phyloP scores from a whole-genome alignment of 495 filamentous ascomycete species.

The Neurospora sp. region DNA sequence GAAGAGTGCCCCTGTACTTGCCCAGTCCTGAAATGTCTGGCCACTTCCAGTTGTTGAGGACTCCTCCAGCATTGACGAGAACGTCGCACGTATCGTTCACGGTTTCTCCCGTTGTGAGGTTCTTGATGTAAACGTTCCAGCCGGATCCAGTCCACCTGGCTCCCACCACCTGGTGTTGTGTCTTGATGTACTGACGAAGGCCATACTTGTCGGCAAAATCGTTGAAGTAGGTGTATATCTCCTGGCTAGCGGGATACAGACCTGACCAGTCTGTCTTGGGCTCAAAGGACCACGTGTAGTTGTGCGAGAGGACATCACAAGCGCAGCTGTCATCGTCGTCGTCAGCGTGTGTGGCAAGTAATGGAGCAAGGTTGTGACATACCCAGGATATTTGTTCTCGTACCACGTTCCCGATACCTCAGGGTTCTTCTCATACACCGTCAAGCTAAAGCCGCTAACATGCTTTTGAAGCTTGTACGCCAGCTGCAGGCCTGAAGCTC shows the following conservation, averaged over 20 bases:
- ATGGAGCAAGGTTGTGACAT: not conserved
- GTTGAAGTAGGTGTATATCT: slow-evolving; percentile 27
- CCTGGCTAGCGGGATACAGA: slow-evolving; percentile 21
- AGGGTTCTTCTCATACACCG: not conserved
- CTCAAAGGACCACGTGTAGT: slow-evolving; percentile 28
- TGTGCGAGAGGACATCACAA: slow-evolving; percentile 9
- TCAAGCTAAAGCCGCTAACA: not conserved
- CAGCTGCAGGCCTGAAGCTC: slow-evolving; percentile 19
- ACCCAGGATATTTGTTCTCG: not conserved
- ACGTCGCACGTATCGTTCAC: not conserved
- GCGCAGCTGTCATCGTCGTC: not conserved
- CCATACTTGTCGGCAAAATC: slow-evolving; percentile 22
- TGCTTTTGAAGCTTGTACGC: slow-evolving; percentile 17
- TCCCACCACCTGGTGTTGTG: slow-evolving; percentile 19
- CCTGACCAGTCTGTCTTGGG: slow-evolving; percentile 30
- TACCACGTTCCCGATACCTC: not conserved
- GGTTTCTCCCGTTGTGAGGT: not conserved
- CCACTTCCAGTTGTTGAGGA: slow-evolving; percentile 25
- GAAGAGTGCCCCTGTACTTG: slow-evolving; percentile 32
- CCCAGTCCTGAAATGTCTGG: slow-evolving; percentile 34
- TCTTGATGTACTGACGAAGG: slow-evolving; percentile 23
- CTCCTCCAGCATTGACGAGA: not conserved
- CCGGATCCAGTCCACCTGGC: slow-evolving; percentile 16
- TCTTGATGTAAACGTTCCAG: not conserved
- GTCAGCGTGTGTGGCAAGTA: not conserved